A percentile compares a stretch with the other conserved stretches of the same genome.
phyloP scores from a whole-genome alignment of 495 filamentous ascomycete species.

The Penicillium taxi region DNA sequence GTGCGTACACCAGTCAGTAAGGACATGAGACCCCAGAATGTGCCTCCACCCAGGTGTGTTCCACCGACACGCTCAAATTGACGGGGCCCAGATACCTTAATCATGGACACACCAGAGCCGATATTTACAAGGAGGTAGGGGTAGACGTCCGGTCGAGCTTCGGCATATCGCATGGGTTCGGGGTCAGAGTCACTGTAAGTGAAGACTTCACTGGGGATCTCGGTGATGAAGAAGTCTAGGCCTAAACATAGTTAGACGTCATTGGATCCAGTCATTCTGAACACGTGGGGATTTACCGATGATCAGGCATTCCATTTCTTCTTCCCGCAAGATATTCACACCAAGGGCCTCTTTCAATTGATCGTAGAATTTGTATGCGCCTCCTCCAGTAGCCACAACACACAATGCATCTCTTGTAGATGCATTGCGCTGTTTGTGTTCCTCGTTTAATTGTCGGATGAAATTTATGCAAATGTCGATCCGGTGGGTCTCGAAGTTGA shows the following conservation, averaged over 20 bases:
- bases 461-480: slow-evolving; percentile 89
- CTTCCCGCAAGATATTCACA: slow-evolving; percentile 82
- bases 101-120: slow-evolving; percentile 96
- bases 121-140: slow-evolving; percentile 98
- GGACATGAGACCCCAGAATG: slow-evolving; percentile 88
- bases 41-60: slow-evolving; percentile 89
- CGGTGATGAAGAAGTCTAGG: slow-evolving; percentile 96
- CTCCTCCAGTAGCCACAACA: slow-evolving; percentile 91
- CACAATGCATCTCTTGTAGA: slow-evolving; percentile 56
- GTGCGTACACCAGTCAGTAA: slow-evolving; percentile 81
- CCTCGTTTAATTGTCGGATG: slow-evolving; percentile 70
- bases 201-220: slow-evolving; percentile 94
- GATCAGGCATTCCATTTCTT: slow-evolving; percentile 98
- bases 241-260: slow-evolving; percentile 40
- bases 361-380: slow-evolving; percentile 93
- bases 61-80: slow-evolving; percentile 86
- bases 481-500: slow-evolving; percentile 88
- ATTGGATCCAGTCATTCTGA: not conserved
- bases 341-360: slow-evolving; percentile 70
- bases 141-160: slow-evolving; percentile 69
- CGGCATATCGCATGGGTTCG: slow-evolving; percentile 77
- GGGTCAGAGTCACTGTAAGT: slow-evolving; percentile 83
- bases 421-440: slow-evolving; percentile 68
- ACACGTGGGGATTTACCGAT: slow-evolving; percentile 49
- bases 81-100: slow-evolving; percentile 87